phyloP scores from a whole-genome alignment of 495 filamentous ascomycete genomes.

The Corynascus novoguineensis region DNA sequence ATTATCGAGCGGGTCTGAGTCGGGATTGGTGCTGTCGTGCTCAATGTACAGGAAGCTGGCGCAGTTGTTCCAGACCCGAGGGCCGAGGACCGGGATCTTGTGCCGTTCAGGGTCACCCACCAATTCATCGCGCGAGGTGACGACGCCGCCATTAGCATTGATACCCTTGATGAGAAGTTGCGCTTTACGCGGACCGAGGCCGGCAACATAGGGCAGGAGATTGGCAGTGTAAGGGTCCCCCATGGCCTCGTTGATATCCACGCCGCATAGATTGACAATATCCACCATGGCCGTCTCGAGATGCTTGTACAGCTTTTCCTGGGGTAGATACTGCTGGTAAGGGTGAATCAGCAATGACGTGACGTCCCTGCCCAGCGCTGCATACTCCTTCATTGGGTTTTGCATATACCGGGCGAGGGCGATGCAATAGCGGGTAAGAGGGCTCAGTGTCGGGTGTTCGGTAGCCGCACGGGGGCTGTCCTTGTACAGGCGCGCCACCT shows the following conservation, averaged over 20 bases:
- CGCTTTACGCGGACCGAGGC: constrained; percentile 89
- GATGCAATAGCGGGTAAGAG: constrained; percentile 80
- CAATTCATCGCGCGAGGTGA: constrained; percentile 76
- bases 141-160: constrained; percentile 74
- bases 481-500: constrained; percentile 90
- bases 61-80: constrained; percentile 90
- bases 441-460: constrained; percentile 73
- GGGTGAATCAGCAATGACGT: constrained; percentile 81
- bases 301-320: constrained; percentile 76
- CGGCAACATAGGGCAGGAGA: constrained; percentile 84
- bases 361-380: constrained; percentile 81
- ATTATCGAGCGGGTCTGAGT: constrained; percentile 89
- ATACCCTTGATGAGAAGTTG: constrained; percentile 82
- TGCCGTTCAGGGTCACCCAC: constrained; percentile 77
- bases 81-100: constrained; percentile 71
- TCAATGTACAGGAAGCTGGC: constrained; percentile 90
- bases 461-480: constrained; percentile 73
- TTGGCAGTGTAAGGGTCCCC: constrained; percentile 72
- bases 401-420: constrained; percentile 86
- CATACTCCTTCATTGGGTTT: constrained; percentile 92
- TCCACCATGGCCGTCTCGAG: constrained; percentile 94
- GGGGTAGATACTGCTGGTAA: constrained; percentile 78
- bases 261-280: constrained; percentile 94
- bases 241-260: constrained; percentile 89
- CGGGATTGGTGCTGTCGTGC: constrained; percentile 69